Percentiles rank a stretch among this genome's conserved stretches.
Conservation (phyloP, 2,329 filamentous ascomycete genomes). For the Sporothrix variecibatus region DNA sequence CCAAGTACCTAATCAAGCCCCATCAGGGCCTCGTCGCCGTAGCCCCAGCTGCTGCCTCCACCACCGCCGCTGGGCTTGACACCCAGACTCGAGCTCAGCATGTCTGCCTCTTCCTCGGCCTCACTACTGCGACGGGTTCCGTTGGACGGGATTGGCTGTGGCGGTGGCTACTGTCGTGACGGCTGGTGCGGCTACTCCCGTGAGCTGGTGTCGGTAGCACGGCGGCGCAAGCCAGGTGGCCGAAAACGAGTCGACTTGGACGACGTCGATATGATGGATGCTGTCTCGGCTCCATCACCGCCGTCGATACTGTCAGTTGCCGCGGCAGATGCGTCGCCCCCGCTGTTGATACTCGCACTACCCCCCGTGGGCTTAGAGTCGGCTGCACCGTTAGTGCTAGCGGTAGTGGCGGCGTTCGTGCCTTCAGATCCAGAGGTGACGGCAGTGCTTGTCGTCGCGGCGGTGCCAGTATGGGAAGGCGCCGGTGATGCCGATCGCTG, state of each 20-base stretch:
- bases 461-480: conserved; percentile 22
- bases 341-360: conserved; percentile 20
- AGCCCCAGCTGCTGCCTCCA: conserved; percentile 65
- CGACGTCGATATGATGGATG: conserved; percentile 52
- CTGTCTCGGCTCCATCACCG: conserved; percentile 43
- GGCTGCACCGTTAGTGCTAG: conserved; percentile 14
- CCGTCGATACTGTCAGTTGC: background rate
- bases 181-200: conserved; percentile 22
- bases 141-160: conserved; percentile 30
- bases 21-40: conserved; percentile 84
- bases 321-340: background rate
- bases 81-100: conserved; percentile 49
- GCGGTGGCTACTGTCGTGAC: conserved; percentile 21
- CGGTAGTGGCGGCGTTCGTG: background rate
- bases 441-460: conserved; percentile 11
- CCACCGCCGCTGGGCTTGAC: conserved; percentile 47
- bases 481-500: conserved; percentile 24
- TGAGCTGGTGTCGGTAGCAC: conserved; percentile 35
- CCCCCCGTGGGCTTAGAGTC: conserved; percentile 27
- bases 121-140: conserved; percentile 45
- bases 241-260: conserved; percentile 46
- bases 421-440: conserved; percentile 14
- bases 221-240: conserved; percentile 44
- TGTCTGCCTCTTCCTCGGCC: conserved; percentile 45
- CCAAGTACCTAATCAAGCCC: conserved; percentile 62